Percentiles rank a stretch among this genome's conserved stretches.
Conservation (phyloP, 108 stramenopile genomes). For the Chaetoceros muelleri region DNA sequence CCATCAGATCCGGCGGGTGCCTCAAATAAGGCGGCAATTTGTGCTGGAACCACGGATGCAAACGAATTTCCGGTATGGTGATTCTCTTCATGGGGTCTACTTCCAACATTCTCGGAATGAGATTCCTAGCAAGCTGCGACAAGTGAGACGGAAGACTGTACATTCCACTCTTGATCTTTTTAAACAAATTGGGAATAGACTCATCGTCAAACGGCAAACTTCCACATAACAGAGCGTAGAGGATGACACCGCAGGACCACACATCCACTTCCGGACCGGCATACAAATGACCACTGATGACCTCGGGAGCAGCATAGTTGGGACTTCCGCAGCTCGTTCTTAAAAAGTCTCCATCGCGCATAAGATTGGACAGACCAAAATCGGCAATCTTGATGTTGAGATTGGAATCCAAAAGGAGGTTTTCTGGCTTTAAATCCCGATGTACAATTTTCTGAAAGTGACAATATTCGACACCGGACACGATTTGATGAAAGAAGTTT, state of each 20-base stretch:
- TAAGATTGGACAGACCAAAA: conserved; percentile 97
- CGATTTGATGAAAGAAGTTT: conserved; percentile 98
- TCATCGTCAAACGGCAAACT: conserved; percentile 99
- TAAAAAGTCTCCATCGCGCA: conserved; percentile 97
- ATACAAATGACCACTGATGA: conserved; percentile 95
- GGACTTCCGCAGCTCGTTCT: conserved; percentile 96
- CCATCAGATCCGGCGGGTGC: conserved; percentile 90
- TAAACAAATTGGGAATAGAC: conserved; percentile 96
- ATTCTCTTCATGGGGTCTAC: conserved; percentile 99
- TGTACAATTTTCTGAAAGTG: conserved; percentile 99
- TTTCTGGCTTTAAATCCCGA: conserved; percentile 97
- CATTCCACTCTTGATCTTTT: conserved; percentile 99
- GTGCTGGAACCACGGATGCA: neutral
- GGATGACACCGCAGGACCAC: conserved; percentile 98
- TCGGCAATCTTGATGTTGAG: conserved; percentile 99
- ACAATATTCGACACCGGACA: conserved; percentile 97
- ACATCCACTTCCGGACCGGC: conserved; percentile 98
- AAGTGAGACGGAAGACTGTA: conserved; percentile 94
- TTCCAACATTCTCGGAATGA: conserved; percentile 97
- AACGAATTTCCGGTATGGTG: conserved; percentile 71
- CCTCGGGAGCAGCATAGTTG: conserved; percentile 99
- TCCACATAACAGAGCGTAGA: conserved; percentile 98
- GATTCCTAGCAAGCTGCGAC: conserved; percentile 86
- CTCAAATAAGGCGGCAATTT: conserved; percentile 84
- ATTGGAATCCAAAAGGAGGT: conserved; percentile 87